Conservation (phyloP, 1,139 yeast species). For the Magnusiomyces sp. region DNA sequence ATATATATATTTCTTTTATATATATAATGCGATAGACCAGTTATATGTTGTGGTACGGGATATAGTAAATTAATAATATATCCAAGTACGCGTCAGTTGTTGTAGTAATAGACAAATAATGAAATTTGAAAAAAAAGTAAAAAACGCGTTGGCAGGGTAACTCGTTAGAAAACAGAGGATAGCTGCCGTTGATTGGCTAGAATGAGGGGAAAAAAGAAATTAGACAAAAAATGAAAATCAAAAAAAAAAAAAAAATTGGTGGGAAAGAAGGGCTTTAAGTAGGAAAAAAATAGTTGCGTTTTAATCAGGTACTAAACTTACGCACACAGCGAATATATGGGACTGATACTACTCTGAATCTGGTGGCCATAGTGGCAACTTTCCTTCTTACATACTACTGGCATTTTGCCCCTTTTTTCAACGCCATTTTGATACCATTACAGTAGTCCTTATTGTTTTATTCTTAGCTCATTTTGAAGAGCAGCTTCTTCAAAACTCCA, state of each 20-base stretch:
- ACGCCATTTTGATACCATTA: too few species aligned
- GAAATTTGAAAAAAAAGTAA: background rate
- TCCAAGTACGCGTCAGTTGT: background rate
- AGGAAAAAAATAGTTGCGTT: too few species aligned
- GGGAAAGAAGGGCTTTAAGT: background rate
- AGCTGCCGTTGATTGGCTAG: background rate
- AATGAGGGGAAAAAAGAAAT: background rate
- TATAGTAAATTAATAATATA: background rate
- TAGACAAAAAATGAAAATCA: background rate
- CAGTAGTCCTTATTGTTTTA: too few species aligned
- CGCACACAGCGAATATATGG: too few species aligned
- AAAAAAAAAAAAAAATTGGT: background rate
- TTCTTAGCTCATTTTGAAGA: too few species aligned
- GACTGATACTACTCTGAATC: too few species aligned
- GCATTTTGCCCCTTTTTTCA: too few species aligned
- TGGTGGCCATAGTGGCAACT: too few species aligned
- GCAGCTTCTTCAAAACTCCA: too few species aligned
- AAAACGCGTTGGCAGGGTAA: background rate
- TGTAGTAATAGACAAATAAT: background rate
- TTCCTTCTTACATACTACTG: too few species aligned
- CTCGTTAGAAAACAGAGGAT: background rate
- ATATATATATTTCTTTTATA: too few species aligned
- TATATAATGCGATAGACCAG: background rate
- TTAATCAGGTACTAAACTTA: too few species aligned
- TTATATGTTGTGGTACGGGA: background rate